These are phyloP conservation scores for Babesia sp. DNA, from an alignment of 169 alveolate species.

Conservation along the genomic window DNA sequence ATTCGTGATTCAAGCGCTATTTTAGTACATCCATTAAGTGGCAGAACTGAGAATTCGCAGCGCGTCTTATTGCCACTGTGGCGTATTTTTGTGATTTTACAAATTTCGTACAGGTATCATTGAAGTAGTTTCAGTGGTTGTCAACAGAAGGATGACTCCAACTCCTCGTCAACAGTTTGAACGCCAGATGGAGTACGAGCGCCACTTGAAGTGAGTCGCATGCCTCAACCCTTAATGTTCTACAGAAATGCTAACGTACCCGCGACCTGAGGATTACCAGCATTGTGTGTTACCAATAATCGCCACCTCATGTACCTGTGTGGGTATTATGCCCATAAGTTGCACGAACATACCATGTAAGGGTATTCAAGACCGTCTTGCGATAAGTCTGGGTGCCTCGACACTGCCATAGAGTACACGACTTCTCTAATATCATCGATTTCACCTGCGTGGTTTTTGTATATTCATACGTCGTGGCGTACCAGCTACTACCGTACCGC, in stretches of 20 bases:
- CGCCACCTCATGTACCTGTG: conserved; percentile 76
- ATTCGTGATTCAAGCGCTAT: no score
- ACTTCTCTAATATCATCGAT: conserved; percentile 87
- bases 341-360: conserved; percentile 49
- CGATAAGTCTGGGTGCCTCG: conserved; percentile 80
- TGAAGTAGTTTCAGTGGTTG: conserved; percentile 85
- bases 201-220: conserved; percentile 50
- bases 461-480: neutral
- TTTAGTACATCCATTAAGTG: neutral
- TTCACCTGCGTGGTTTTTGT: conserved; percentile 63
- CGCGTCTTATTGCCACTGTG: neutral
- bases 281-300: conserved; percentile 82
- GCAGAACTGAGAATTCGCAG: no score
- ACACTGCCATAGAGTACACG: conserved; percentile 83
- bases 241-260: conserved; percentile 14
- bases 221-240: neutral
- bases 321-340: neutral
- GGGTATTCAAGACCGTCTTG: conserved; percentile 75
- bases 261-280: conserved; percentile 64
- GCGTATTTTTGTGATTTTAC: neutral
- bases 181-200: conserved; percentile 78
- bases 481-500: conserved; percentile 80
- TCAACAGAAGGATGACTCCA: conserved; percentile 78
- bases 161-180: conserved; percentile 87
- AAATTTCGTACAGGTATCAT: conserved; percentile 69